phyloP scores from a whole-genome alignment of 2,329 filamentous ascomycete species.

The Ciborinia camelliae region DNA sequence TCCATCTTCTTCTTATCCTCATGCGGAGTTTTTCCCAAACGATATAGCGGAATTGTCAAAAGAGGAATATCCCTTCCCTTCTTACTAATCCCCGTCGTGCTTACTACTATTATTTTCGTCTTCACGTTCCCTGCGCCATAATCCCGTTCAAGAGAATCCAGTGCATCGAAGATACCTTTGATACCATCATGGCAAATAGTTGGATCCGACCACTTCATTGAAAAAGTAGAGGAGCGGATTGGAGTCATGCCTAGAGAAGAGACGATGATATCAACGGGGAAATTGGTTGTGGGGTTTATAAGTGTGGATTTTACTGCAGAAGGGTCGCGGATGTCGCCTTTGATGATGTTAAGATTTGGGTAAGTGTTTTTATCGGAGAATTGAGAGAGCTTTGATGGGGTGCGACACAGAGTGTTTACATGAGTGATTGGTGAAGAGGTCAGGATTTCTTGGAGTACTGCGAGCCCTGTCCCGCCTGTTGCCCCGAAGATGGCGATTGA shows the following conservation, averaged over 20 bases:
- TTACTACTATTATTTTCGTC: no score
- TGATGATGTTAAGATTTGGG: no score
- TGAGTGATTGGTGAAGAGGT: not conserved
- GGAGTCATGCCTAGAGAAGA: slow-evolving; percentile 1
- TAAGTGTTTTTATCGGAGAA: not conserved
- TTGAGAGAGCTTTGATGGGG: slow-evolving; percentile 3
- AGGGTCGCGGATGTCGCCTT: no score
- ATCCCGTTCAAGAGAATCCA: not conserved
- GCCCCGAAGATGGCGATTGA: slow-evolving; percentile 14
- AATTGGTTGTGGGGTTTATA: no score
- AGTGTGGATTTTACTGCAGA: no score
- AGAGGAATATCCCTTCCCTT: slow-evolving; percentile 4
- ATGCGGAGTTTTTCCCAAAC: not conserved
- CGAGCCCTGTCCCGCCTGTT: slow-evolving; percentile 9
- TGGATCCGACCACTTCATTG: not conserved
- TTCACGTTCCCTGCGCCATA: not conserved
- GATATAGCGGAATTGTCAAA: not conserved
- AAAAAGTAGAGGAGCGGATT: not conserved
- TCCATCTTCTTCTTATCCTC: slow-evolving; percentile 7
- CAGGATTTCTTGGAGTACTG: slow-evolving; percentile 6
- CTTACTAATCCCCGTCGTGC: no score
- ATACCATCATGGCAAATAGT: not conserved
- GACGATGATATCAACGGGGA: no score
- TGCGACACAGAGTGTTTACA: slow-evolving; percentile 6
- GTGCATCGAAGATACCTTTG: not conserved